Evolutionary conservation across 139 green algal species (phyloP).

Genomic region (Auxenochlorella pyrenoidosa): DNA sequence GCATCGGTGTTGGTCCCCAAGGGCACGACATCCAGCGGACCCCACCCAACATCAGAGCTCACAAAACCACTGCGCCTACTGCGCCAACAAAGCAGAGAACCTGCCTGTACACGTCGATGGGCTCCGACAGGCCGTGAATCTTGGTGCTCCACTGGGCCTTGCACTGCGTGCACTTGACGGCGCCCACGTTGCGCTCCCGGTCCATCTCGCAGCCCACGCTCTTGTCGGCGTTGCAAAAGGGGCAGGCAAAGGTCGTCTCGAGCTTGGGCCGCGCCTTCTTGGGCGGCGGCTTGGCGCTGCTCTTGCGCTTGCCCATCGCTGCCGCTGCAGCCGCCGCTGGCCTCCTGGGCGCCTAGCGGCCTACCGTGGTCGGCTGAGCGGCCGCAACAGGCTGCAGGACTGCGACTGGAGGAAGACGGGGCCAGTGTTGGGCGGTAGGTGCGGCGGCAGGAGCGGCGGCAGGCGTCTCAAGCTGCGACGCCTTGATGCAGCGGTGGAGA

Average conservation of each 20-base stretch:
- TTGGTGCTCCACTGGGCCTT: conserved; percentile 38
- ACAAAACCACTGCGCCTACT: no score
- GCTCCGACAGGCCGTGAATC: conserved; percentile 61
- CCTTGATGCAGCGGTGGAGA: no score
- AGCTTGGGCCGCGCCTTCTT: conserved; percentile 75
- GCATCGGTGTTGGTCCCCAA: no score
- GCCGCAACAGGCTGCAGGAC: neutral
- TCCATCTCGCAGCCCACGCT: conserved; percentile 67
- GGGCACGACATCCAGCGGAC: no score
- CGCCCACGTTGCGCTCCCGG: conserved; percentile 47
- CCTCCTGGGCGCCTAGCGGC: neutral
- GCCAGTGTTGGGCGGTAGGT: no score
- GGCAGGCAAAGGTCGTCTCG: conserved; percentile 67
- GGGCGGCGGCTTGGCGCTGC: conserved; percentile 59
- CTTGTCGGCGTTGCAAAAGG: conserved; percentile 77
- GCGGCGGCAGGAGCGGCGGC: neutral
- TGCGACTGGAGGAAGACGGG: no score
- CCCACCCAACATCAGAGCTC: no score
- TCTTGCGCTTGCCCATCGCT: conserved; percentile 77
- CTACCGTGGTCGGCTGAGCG: neutral
- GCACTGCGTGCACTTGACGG: conserved; percentile 50
- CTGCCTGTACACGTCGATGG: conserved; percentile 67
- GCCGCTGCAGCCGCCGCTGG: neutral
- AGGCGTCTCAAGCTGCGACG: neutral
- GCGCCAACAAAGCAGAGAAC: no score